These are phyloP conservation scores for Coemansia sp. DNA, from an alignment of 192 early-diverging fungal species.

Conservation along the genomic window DNA sequence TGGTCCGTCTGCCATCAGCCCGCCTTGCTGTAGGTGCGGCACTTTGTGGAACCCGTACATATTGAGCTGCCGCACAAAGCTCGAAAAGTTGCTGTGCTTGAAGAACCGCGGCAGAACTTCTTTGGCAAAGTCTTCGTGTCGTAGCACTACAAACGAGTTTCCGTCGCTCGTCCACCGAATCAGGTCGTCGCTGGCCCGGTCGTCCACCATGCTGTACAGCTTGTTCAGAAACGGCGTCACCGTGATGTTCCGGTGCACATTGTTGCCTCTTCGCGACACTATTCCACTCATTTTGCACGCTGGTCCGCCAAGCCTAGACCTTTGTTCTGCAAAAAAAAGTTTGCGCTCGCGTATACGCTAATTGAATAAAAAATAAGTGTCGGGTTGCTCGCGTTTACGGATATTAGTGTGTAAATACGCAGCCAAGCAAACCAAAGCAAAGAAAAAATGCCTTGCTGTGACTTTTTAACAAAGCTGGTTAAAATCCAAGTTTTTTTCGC, in stretches of 20 bases:
- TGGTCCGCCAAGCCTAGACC: background rate
- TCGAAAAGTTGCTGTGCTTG: conserved; percentile 90
- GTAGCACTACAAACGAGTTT: conserved; percentile 77
- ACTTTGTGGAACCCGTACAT: conserved; percentile 98
- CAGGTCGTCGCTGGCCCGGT: conserved; percentile 75
- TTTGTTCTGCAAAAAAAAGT: background rate
- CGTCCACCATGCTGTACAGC: conserved; percentile 93
- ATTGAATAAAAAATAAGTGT: background rate
- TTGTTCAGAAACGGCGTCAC: conserved; percentile 94
- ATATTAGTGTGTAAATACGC: background rate
- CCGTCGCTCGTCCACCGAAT: conserved; percentile 91
- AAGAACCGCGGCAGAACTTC: conserved; percentile 82
- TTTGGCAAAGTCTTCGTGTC: conserved; percentile 78
- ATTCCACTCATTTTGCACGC: conserved; percentile 18
- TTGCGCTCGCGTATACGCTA: background rate
- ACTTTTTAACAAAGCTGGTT: too few species aligned
- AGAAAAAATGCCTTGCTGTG: background rate
- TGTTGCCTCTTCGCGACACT: conserved; percentile 33
- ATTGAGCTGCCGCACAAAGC: conserved; percentile 90
- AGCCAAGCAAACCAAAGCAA: background rate
- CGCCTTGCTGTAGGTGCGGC: conserved; percentile 90
- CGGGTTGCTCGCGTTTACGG: background rate
- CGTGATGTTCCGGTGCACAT: conserved; percentile 47
- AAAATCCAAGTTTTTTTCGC: background rate
- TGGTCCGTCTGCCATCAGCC: conserved; percentile 67